Conservation (phyloP, 257 asterid species). For the Galeopsis tetrahit region DNA sequence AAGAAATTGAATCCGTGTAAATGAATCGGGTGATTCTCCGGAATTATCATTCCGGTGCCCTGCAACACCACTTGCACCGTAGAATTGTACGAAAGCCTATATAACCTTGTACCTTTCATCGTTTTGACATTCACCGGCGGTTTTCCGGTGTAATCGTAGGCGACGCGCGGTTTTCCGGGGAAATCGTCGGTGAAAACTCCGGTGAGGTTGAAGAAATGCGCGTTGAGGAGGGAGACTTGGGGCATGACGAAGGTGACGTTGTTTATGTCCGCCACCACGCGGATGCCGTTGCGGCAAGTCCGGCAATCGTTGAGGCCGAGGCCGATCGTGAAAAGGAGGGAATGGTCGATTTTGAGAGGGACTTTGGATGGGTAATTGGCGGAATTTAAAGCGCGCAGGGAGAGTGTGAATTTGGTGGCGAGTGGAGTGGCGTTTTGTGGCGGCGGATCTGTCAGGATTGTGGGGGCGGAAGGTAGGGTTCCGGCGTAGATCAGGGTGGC, state of each 20-base stretch:
- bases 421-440: slow-evolving; percentile 51
- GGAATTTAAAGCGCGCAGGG: slow-evolving; percentile 58
- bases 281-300: slow-evolving; percentile 40
- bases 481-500: slow-evolving; percentile 56
- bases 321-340: slow-evolving; percentile 55
- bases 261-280: slow-evolving; percentile 56
- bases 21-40: slow-evolving; percentile 65
- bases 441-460: slow-evolving; percentile 43
- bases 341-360: slow-evolving; percentile 49
- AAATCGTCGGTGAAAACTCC: slow-evolving; percentile 68
- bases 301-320: slow-evolving; percentile 54
- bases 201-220: slow-evolving; percentile 54
- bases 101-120: slow-evolving; percentile 54
- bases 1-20: slow-evolving; percentile 65
- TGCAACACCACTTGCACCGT: slow-evolving; percentile 58
- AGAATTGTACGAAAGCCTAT: slow-evolving; percentile 52
- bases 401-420: slow-evolving; percentile 42
- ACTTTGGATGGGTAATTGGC: slow-evolving; percentile 43
- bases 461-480: slow-evolving; percentile 40
- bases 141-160: slow-evolving; percentile 52
- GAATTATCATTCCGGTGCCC: slow-evolving; percentile 59
- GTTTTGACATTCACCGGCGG: slow-evolving; percentile 54
- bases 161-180: slow-evolving; percentile 47
- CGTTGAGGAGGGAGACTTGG: slow-evolving; percentile 46
- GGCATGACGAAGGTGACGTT: slow-evolving; percentile 65